These are phyloP conservation scores for Colletotrichum cordylinicola DNA, from an alignment of 2,329 filamentous ascomycete genomes.

Conservation along the genomic window DNA sequence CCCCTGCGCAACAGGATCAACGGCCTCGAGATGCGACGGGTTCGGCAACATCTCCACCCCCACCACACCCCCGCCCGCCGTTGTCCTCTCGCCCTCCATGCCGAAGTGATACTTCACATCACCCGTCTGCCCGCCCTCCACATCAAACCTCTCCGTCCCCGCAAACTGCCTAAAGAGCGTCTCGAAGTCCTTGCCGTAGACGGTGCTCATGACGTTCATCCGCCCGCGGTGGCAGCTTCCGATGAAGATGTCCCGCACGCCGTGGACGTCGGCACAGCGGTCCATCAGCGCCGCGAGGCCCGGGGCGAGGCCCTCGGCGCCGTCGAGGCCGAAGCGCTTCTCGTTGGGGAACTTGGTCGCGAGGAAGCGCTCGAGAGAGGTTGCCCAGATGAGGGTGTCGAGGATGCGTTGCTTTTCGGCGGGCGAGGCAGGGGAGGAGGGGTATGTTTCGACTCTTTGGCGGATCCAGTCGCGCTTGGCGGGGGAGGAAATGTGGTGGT, in stretches of 20 bases:
- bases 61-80: constrained; percentile 95
- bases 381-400: constrained; percentile 97
- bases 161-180: constrained; percentile 99
- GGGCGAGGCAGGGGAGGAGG: constrained; percentile 93
- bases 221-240: constrained; percentile 99
- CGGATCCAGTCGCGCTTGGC: constrained; percentile 98
- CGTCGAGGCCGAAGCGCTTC: constrained; percentile 98
- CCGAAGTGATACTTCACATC: constrained; percentile 99
- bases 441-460: constrained; percentile 89
- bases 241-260: constrained; percentile 98
- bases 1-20: constrained; percentile 95
- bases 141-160: constrained; percentile 82
- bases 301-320: constrained; percentile 93
- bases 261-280: constrained; percentile 89
- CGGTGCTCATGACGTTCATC: constrained; percentile 96
- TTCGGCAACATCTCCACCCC: constrained; percentile 98
- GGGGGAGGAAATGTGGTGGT: constrained; percentile 96
- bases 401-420: constrained; percentile 98
- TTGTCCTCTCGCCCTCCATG: constrained; percentile 99
- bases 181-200: constrained; percentile 98
- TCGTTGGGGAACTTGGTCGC: constrained; percentile 99
- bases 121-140: constrained; percentile 81
- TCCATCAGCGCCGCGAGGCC: constrained; percentile 99
- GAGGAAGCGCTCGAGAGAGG: constrained; percentile 93
- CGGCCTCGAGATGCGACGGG: constrained; percentile 96